phyloP scores from a whole-genome alignment of 331 rosid genomes.

The Phaseolus coccineus region DNA sequence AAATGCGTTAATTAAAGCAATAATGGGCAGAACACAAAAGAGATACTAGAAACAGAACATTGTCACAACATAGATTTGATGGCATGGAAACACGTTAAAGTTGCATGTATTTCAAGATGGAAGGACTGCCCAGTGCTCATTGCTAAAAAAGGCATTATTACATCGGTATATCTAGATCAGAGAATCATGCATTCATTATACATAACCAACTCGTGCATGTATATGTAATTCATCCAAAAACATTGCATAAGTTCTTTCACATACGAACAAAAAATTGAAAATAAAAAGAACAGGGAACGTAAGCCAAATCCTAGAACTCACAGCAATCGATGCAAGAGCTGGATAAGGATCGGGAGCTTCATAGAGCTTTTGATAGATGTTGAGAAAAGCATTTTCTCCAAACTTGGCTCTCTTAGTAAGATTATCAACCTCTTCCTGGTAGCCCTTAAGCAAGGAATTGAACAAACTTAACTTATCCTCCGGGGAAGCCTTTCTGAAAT shows the following conservation, averaged over 20 bases:
- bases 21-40: not conserved
- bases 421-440: slow-evolving; percentile 97
- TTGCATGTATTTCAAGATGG: not conserved
- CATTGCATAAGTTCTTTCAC: not conserved
- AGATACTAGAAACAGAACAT: slow-evolving; percentile 4
- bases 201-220: slow-evolving; percentile 11
- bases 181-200: not conserved
- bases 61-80: slow-evolving; percentile 6
- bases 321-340: slow-evolving; percentile 89
- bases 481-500: slow-evolving; percentile 83
- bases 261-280: not conserved
- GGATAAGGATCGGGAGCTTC: slow-evolving; percentile 99
- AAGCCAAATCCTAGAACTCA: slow-evolving; percentile 57
- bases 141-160: not conserved
- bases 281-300: slow-evolving; percentile 11
- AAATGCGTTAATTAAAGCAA: slow-evolving; percentile 10
- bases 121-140: slow-evolving; percentile 9
- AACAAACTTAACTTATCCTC: slow-evolving; percentile 84
- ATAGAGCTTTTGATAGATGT: slow-evolving; percentile 91
- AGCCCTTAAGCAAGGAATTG: slow-evolving; percentile 83
- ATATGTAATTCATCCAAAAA: slow-evolving; percentile 6
- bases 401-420: slow-evolving; percentile 94
- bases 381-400: slow-evolving; percentile 98
- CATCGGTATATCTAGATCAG: not conserved
- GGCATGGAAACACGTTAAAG: slow-evolving; percentile 8